Conservation (phyloP, 768 basidiomycete genomes). For the Hydnum rufescens region DNA sequence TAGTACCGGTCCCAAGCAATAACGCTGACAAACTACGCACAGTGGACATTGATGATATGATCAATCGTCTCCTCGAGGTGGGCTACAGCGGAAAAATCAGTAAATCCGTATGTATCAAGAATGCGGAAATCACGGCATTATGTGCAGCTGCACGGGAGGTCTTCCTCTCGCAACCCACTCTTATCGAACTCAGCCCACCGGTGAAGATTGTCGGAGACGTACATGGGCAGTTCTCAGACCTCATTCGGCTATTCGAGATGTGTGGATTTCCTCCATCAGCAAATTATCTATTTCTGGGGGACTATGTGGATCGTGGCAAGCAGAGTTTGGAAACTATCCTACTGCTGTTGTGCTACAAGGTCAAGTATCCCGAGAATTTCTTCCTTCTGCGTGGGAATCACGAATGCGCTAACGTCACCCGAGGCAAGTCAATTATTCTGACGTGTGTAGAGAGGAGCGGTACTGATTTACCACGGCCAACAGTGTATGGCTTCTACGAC, state of each 20-base stretch:
- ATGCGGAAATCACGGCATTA: slow-evolving; percentile 82
- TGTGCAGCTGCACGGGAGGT: slow-evolving; percentile 93
- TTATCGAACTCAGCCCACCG: slow-evolving; percentile 91
- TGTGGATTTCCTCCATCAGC: slow-evolving; percentile 95
- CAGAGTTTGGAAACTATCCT: slow-evolving; percentile 97
- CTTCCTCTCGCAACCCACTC: slow-evolving; percentile 87
- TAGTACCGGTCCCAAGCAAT: slow-evolving; percentile 2
- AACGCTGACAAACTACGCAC: slow-evolving; percentile 43
- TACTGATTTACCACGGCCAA: slow-evolving; percentile 1
- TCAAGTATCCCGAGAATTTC: slow-evolving; percentile 99
- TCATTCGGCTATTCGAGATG: slow-evolving; percentile 98
- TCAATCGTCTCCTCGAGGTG: slow-evolving; percentile 83
- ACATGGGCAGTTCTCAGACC: slow-evolving; percentile 96
- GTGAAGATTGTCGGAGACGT: slow-evolving; percentile 99
- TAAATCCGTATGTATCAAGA: slow-evolving; percentile 90
- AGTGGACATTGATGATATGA: slow-evolving; percentile 96
- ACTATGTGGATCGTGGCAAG: slow-evolving; percentile 98
- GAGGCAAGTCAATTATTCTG: slow-evolving; percentile 39
- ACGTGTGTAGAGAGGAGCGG: neutral
- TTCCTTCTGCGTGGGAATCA: slow-evolving; percentile 95
- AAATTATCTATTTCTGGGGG: slow-evolving; percentile 96
- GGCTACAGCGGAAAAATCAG: slow-evolving; percentile 97
- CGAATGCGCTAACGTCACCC: slow-evolving; percentile 96
- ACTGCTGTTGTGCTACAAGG: slow-evolving; percentile 93
- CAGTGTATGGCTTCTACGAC: slow-evolving; percentile 99